These are phyloP conservation scores for Eimeria zaria DNA, from an alignment of 169 alveolate species.

Conservation along the genomic window DNA sequence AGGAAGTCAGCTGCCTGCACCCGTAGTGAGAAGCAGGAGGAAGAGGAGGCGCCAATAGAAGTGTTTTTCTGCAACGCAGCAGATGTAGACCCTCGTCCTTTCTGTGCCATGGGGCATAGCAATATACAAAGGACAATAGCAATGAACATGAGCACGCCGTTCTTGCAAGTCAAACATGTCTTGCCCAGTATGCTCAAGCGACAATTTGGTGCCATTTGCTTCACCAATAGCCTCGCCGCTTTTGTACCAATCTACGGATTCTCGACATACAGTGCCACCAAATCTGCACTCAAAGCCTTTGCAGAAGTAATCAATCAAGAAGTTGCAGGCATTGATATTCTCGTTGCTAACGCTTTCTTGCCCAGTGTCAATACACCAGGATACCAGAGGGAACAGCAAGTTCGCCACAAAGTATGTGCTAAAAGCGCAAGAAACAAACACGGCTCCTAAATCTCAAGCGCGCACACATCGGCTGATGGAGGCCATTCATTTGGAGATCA, in stretches of 20 bases:
- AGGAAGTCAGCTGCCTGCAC: constrained; percentile 20
- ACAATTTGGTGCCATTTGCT: constrained; percentile 74
- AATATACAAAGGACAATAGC: not conserved
- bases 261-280: constrained; percentile 82
- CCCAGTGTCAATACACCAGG: constrained; percentile 85
- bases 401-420: constrained; percentile 79
- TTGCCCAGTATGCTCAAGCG: constrained; percentile 75
- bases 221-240: constrained; percentile 81
- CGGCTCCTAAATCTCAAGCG: not conserved
- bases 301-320: constrained; percentile 83
- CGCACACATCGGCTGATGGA: not conserved
- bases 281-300: constrained; percentile 78
- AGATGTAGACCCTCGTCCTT: constrained; percentile 69
- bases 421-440: not conserved
- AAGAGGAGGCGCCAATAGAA: constrained; percentile 55
- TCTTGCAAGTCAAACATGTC: constrained; percentile 77
- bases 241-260: constrained; percentile 83
- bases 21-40: not conserved
- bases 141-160: constrained; percentile 58
- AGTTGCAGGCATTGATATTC: constrained; percentile 66
- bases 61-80: constrained; percentile 84
- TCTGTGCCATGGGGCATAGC: constrained; percentile 32
- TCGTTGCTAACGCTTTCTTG: constrained; percentile 75
- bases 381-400: constrained; percentile 71
- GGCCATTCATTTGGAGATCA: not conserved